These are phyloP conservation scores for Paramecium bursaria DNA, from an alignment of 73 alveolate genomes.

Conservation along the genomic window DNA sequence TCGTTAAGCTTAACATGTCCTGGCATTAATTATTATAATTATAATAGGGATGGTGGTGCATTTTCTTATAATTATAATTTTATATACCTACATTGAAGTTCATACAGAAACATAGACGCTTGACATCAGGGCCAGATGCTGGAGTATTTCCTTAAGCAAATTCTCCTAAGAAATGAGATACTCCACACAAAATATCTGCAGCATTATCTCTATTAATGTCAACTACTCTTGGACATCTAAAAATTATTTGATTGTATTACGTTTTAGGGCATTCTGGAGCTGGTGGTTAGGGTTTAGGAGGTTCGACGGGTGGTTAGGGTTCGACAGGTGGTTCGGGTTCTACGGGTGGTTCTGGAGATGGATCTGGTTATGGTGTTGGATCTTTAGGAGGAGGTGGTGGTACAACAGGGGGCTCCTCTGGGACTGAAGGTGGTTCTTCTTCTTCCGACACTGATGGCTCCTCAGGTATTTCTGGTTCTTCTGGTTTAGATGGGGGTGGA, in stretches of 20 bases:
- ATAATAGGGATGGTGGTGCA: slow-evolving; percentile 60
- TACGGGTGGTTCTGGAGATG: neutral
- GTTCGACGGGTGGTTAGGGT: neutral
- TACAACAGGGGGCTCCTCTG: slow-evolving; percentile 5
- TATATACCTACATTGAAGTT: slow-evolving; percentile 31
- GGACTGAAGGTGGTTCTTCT: neutral
- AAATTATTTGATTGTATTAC: too few species aligned
- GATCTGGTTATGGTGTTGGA: neutral
- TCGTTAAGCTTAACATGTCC: slow-evolving; percentile 14
- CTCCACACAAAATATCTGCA: slow-evolving; percentile 48
- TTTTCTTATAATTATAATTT: neutral
- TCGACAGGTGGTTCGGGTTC: neutral
- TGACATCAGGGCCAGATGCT: slow-evolving; percentile 13
- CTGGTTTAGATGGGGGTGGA: slow-evolving; percentile 21
- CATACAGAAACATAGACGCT: slow-evolving; percentile 52
- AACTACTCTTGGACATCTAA: slow-evolving; percentile 41
- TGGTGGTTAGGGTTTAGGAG: slow-evolving; percentile 41
- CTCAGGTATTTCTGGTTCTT: slow-evolving; percentile 32
- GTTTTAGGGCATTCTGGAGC: slow-evolving; percentile 46
- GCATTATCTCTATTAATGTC: slow-evolving; percentile 51
- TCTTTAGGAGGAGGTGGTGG: neutral
- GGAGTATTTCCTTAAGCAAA: slow-evolving; percentile 54
- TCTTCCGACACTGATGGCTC: neutral
- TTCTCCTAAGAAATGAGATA: slow-evolving; percentile 57
- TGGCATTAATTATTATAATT: slow-evolving; percentile 43